Evolutionary conservation across 2,329 filamentous ascomycete species (phyloP).

Genomic region (Fusarium citri): DNA sequence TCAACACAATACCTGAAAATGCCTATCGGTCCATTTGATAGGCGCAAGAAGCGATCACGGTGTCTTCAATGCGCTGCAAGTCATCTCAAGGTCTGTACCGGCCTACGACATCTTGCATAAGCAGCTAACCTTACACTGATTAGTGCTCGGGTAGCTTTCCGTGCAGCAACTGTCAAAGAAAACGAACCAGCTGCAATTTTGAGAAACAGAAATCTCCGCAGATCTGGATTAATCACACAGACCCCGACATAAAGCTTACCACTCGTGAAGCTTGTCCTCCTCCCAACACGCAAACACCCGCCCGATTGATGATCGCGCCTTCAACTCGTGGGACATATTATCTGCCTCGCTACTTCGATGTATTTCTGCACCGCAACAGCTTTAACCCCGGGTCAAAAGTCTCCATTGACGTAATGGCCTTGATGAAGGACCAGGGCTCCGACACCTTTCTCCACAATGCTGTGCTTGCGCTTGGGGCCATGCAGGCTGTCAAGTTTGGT

Average conservation of each 20-base stretch:
- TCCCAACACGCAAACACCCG: too few relatives aligned
- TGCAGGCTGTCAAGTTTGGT: slow-evolving; percentile 45
- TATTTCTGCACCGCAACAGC: slow-evolving; percentile 46
- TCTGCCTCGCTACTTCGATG: slow-evolving; percentile 48
- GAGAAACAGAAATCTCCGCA: background rate
- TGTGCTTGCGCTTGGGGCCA: slow-evolving; percentile 48
- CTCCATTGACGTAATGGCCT: slow-evolving; percentile 37
- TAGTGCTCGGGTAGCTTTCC: slow-evolving; percentile 51
- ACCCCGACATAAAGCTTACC: slow-evolving; percentile 2
- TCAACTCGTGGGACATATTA: slow-evolving; percentile 26
- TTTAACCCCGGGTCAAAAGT: slow-evolving; percentile 35
- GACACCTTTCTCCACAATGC: slow-evolving; percentile 44
- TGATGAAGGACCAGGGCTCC: slow-evolving; percentile 29
- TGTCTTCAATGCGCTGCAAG: slow-evolving; percentile 48
- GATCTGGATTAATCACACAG: slow-evolving; percentile 43
- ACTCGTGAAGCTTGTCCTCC: background rate
- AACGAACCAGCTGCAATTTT: slow-evolving; percentile 42
- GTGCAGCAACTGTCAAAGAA: slow-evolving; percentile 48
- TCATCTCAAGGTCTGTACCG: slow-evolving; percentile 49
- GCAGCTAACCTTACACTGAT: background rate
- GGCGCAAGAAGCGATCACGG: slow-evolving; percentile 48
- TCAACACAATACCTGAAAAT: slow-evolving; percentile 21
- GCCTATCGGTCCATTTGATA: slow-evolving; percentile 51
- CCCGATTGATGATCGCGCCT: background rate
- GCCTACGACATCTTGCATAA: background rate